Base-by-base conservation (phyloP, 2,329 filamentous ascomycete genomes). In the Cylindrodendrum hubeiense region DNA sequence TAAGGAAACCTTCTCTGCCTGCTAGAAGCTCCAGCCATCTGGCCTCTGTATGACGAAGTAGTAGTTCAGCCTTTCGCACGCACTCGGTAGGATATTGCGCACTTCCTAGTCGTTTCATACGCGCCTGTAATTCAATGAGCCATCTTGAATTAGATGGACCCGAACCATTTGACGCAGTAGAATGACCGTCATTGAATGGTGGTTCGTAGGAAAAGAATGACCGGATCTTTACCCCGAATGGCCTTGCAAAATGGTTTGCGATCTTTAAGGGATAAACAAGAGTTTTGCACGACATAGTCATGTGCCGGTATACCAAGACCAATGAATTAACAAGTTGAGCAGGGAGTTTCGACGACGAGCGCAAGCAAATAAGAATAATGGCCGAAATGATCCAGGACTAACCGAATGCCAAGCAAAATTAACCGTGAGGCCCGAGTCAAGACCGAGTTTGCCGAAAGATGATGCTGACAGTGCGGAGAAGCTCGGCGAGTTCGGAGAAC, bases 111-210 rank as follows among this genome's bases (percentile, higher is more conserved):
- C 52, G 39, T 6, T 41, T 59, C 3, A 68, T 17, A 13, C 58
- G 65, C 1, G 30, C 13, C 19, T 68, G 65, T 3, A 70, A 6
- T 19, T 70, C 66, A 9, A 57, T n/a, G 15, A 70, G 70, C 67
- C 65, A 70, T 41, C 67, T 56, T 5, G 61, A 57, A 9, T 56
- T 46, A 9, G 4, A n/a, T 39, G 53, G 39, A 2, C 44, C 4
- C 2, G n/a, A 8, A 19, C 47, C 17, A n/a, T 60, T 15, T 9
- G 22, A 2, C 10, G 24, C 7, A n/a, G 46, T 9, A 15, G 28
- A 30, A 44, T 3, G 41, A 15, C 15, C 10, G 15, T 13, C 9
- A 5, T 15, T 44, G 13, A 44, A 21, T 4, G 13, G 10, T 9
- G 21, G 9, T 22, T 44, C 24, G 41, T 13, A 6, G 12, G 6